A percentile compares a stretch with the other conserved stretches of the same genome.
phyloP scores from a whole-genome alignment of 169 alveolate genomes.

The Eimeria falciformis region DNA sequence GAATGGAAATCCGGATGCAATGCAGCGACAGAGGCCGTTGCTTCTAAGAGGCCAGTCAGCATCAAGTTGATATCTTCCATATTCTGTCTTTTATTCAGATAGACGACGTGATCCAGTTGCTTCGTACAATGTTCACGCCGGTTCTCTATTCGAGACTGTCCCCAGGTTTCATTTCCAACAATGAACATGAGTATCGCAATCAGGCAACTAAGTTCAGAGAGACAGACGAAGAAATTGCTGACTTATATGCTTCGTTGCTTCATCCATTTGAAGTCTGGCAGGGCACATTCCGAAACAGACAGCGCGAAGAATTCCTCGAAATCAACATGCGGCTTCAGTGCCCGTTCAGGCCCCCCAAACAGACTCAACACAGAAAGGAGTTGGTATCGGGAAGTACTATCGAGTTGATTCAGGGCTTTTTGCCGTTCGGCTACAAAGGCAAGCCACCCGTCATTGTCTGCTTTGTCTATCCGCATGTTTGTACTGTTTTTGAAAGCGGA shows the following conservation, averaged over 20 bases:
- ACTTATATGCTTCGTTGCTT: slow-evolving; percentile 23
- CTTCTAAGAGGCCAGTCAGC: too few species aligned
- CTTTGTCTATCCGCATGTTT: background rate
- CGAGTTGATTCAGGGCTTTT: slow-evolving; percentile 52
- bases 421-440: slow-evolving; percentile 65
- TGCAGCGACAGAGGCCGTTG: too few species aligned
- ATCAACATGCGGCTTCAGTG: slow-evolving; percentile 61
- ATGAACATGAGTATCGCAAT: slow-evolving; percentile 15
- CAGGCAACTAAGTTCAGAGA: slow-evolving; percentile 50
- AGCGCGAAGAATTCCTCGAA: slow-evolving; percentile 35
- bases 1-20: too few species aligned
- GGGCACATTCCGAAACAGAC: slow-evolving; percentile 37
- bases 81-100: slow-evolving; percentile 11
- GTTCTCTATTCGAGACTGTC: slow-evolving; percentile 23
- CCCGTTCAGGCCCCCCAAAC: slow-evolving; percentile 58
- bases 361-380: slow-evolving; percentile 51
- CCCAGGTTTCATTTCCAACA: slow-evolving; percentile 27
- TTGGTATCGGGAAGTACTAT: background rate
- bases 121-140: background rate
- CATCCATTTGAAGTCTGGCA: slow-evolving; percentile 58
- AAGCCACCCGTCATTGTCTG: background rate
- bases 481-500: background rate
- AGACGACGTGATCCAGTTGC: slow-evolving; percentile 53
- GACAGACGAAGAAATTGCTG: slow-evolving; percentile 31
- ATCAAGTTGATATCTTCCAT: background rate